These are phyloP conservation scores for Gynandropsis gynandra DNA, from an alignment of 345 rosid genomes.

Conservation along the genomic window DNA sequence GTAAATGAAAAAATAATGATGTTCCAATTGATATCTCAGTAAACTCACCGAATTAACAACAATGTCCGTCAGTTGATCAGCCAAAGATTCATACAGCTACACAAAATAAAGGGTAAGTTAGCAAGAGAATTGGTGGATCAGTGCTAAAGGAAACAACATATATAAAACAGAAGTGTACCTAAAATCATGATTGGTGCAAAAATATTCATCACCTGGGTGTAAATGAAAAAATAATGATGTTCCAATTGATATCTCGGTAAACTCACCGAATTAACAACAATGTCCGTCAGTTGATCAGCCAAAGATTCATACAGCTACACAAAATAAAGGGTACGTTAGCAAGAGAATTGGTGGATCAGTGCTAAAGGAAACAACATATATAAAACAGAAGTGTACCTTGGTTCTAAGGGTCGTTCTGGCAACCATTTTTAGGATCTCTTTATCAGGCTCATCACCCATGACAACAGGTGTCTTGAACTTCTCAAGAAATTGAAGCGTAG, in stretches of 20 bases:
- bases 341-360: not conserved
- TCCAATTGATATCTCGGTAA: not conserved
- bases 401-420: constrained; percentile 95
- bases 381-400: constrained; percentile 41
- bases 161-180: constrained; percentile 36
- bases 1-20: not conserved
- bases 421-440: constrained; percentile 93
- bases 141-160: constrained; percentile 8
- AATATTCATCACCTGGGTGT: constrained; percentile 2
- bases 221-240: not conserved
- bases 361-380: constrained; percentile 8
- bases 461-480: constrained; percentile 95
- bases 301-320: constrained; percentile 77
- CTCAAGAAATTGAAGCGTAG: constrained; percentile 86
- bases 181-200: no score
- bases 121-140: not conserved
- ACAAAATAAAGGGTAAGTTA: constrained; percentile 9
- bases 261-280: constrained; percentile 83
- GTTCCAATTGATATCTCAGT: not conserved
- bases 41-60: constrained; percentile 76
- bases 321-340: constrained; percentile 6
- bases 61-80: constrained; percentile 93
- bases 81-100: constrained; percentile 87
- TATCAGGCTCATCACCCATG: constrained; percentile 87
- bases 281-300: constrained; percentile 95